phyloP scores from a whole-genome alignment of 106 monocot species.

The Iris macrosiphon region DNA sequence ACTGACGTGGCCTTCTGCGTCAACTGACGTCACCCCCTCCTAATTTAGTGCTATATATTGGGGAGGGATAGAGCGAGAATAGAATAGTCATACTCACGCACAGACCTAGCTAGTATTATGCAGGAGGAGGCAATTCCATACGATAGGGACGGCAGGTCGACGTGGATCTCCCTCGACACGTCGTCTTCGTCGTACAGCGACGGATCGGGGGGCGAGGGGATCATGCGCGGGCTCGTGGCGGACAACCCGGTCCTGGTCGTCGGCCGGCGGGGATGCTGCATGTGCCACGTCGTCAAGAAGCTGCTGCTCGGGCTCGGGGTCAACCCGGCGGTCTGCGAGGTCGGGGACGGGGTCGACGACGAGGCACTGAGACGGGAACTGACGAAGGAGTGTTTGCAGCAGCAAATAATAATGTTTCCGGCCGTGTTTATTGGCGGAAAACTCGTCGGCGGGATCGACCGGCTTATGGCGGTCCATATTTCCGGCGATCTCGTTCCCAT shows the following conservation, averaged over 20 bases:
- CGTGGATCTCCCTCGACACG: background rate
- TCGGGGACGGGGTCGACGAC: slow-evolving; percentile 24
- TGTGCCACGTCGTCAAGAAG: slow-evolving; percentile 51
- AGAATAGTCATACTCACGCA: no score
- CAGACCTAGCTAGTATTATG: no score
- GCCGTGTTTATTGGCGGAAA: slow-evolving; percentile 64
- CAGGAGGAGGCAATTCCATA: no score
- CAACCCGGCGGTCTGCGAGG: slow-evolving; percentile 52
- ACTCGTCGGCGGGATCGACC: slow-evolving; percentile 53
- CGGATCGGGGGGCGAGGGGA: background rate
- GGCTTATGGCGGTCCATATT: slow-evolving; percentile 68
- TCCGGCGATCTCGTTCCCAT: slow-evolving; percentile 72
- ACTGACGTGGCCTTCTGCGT: no score
- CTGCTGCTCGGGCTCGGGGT: slow-evolving; percentile 66
- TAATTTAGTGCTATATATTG: no score
- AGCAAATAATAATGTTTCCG: slow-evolving; percentile 19
- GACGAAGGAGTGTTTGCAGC: slow-evolving; percentile 1
- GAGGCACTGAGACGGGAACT: background rate
- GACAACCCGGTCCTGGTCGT: slow-evolving; percentile 71
- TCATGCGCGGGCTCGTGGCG: slow-evolving; percentile 19
- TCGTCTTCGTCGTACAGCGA: background rate
- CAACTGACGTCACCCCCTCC: no score
- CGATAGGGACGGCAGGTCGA: background rate
- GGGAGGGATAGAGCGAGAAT: no score
- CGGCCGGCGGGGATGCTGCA: slow-evolving; percentile 59